Percentiles rank a stretch among this genome's conserved stretches.
Conservation (phyloP, 2,329 filamentous ascomycete species). For the Gnomoniopsis smithogilvyi region DNA sequence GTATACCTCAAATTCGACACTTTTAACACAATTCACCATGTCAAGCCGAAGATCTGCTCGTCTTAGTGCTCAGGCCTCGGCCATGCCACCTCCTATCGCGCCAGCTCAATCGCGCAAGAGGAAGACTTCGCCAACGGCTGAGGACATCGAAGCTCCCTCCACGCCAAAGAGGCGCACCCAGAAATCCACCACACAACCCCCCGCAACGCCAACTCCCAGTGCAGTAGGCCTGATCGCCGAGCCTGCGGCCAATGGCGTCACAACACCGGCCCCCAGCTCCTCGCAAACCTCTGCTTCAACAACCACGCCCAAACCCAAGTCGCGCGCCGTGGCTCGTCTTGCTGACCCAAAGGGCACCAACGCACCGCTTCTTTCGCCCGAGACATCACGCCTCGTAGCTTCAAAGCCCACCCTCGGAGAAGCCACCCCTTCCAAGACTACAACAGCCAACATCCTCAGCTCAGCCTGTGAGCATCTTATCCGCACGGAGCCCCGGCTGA, state of each 20-base stretch:
- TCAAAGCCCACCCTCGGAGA: constrained; percentile 18
- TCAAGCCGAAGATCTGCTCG: constrained; percentile 34
- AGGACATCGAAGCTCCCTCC: constrained; percentile 22
- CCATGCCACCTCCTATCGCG: constrained; percentile 16
- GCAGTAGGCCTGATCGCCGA: constrained; percentile 38
- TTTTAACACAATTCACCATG: constrained; percentile 21
- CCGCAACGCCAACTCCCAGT: constrained; percentile 46
- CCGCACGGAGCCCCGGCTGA: constrained; percentile 68
- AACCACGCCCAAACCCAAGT: constrained; percentile 31
- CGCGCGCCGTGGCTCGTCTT: constrained; percentile 47
- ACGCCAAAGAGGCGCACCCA: constrained; percentile 27
- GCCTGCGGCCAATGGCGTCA: constrained; percentile 17
- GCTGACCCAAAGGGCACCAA: constrained; percentile 65
- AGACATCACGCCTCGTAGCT: constrained; percentile 55
- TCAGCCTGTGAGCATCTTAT: constrained; percentile 75
- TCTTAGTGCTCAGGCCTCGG: constrained; percentile 31
- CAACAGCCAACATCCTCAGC: constrained; percentile 70
- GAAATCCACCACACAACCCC: constrained; percentile 27
- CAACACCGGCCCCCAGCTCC: constrained; percentile 6
- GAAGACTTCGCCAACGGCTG: constrained; percentile 18
- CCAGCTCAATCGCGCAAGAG: constrained; percentile 25
- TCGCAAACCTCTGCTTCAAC: background rate
- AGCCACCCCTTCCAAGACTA: constrained; percentile 41
- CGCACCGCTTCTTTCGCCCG: constrained; percentile 67
- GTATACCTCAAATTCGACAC: background rate